phyloP scores from a whole-genome alignment of 2,329 filamentous ascomycete species.

The Trichoderma arundinaceum region DNA sequence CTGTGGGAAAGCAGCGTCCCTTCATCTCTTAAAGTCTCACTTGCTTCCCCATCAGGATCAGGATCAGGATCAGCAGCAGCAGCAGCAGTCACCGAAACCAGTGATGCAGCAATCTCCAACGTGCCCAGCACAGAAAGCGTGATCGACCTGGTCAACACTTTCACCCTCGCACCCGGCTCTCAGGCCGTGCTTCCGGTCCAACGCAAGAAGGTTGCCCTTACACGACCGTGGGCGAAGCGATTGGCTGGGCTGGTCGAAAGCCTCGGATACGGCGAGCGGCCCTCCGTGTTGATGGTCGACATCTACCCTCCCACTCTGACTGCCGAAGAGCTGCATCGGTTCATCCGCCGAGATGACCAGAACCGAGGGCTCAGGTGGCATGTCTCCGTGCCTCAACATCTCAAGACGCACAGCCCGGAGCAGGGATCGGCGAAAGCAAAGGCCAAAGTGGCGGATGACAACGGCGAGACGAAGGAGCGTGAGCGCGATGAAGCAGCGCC shows the following conservation, averaged over 20 bases:
- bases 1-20: conserved; percentile 42
- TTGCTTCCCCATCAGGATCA: background rate
- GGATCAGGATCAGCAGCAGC: background rate
- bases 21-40: conserved; percentile 3
- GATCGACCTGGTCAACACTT: conserved; percentile 32
- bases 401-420: conserved; percentile 9
- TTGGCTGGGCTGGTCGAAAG: conserved; percentile 36
- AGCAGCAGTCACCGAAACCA: background rate
- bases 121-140: background rate
- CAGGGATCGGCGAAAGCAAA: background rate
- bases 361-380: conserved; percentile 42
- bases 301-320: conserved; percentile 42
- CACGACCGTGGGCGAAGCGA: conserved; percentile 39
- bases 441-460: background rate
- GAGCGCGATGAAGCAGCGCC: background rate
- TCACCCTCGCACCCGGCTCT: conserved; percentile 42
- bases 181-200: conserved; percentile 31
- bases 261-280: conserved; percentile 38
- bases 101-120: background rate
- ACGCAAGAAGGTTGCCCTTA: conserved; percentile 35
- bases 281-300: conserved; percentile 42
- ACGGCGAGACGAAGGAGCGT: background rate
- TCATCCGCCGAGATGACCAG: conserved; percentile 51
- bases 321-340: conserved; percentile 43
- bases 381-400: conserved; percentile 33